Base-by-base conservation (phyloP, 768 basidiomycete genomes). In the Phlegmacium glaucopus region DNA sequence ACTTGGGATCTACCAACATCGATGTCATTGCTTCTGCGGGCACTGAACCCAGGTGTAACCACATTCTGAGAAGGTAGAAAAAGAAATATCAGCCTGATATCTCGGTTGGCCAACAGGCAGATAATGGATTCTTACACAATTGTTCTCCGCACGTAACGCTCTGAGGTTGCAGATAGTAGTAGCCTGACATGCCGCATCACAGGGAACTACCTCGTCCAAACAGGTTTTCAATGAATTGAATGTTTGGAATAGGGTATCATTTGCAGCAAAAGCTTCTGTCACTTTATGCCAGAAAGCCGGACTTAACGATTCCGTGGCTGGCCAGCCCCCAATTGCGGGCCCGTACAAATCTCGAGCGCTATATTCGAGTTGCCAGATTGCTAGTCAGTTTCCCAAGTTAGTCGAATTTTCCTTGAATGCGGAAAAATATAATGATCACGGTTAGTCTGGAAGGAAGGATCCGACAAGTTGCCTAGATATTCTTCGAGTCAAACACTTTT, bases 201-300 rank as follows among this genome's bases (percentile, higher is more conserved):
- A 62, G 4, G 54, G 16, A 7, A 47, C 32, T 11, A 58, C 58
- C 1, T 48, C 37, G 10, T 48, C 47, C 5, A 58, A 56, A 5
- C 58, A 48, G 2, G 56, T 62, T 42, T 59, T 52, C 12, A 61
- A 44, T 22, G 67, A 70, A 32, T 69, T 62, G 53, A 72, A 74
- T 17, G 62, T 64, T 53, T 74, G 75, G 63, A 72, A 82, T 28
- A 72, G 57, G 35, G 74, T 59, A 51, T 77, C 71, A 54, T 81
- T 75, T 15, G 60, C 48, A 35, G 63, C 72, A 49, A 82, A 78
- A 0, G 66, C 72, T 45, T 80, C 79, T 0, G 82, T 83, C 7
- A 83, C 68, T 37, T 64, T 63, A 58, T 84, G 82, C 82, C 82
- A 84, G 64, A 84, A 83, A 8, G 72, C 61, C 2, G 80, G 70